Evolutionary conservation across 805 yeast genomes (phyloP).

Genomic region (Candida multigemmis): DNA sequence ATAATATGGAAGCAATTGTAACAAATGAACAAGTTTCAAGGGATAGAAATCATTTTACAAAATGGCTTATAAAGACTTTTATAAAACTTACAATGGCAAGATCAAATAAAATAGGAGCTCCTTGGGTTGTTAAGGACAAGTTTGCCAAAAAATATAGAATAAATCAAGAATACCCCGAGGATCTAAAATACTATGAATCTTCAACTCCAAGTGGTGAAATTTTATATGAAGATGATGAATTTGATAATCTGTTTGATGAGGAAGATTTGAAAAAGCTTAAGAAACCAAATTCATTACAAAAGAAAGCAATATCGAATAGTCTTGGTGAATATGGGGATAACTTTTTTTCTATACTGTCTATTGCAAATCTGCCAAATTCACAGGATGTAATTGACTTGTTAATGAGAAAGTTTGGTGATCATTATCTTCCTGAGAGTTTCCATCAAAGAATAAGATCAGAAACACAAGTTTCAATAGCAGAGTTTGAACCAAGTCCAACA

Average conservation of each 20-base stretch:
- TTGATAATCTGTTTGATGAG: too few relatives aligned
- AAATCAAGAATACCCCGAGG: constrained; percentile 48
- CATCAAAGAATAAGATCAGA: constrained; percentile 8
- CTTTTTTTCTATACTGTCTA: too few relatives aligned
- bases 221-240: constrained; percentile 12
- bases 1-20: constrained; percentile 53
- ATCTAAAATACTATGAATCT: constrained; percentile 32
- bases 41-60: constrained; percentile 82
- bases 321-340: too few relatives aligned
- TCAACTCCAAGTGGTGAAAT: constrained; percentile 24
- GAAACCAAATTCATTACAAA: too few relatives aligned
- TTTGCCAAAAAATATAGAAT: constrained; percentile 66
- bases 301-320: too few relatives aligned
- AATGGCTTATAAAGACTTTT: constrained; percentile 83
- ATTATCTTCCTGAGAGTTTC: constrained; percentile 20
- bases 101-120: constrained; percentile 82
- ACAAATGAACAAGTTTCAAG: constrained; percentile 69
- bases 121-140: constrained; percentile 84
- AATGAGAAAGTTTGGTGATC: constrained; percentile 17
- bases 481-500: constrained; percentile 19
- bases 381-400: too few relatives aligned
- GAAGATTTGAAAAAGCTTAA: too few relatives aligned
- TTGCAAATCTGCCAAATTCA: too few relatives aligned
- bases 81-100: constrained; percentile 70
- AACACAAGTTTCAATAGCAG: constrained; percentile 2